Conservation (phyloP, 1,284 basidiomycete genomes). For the Golubevia sp. region DNA sequence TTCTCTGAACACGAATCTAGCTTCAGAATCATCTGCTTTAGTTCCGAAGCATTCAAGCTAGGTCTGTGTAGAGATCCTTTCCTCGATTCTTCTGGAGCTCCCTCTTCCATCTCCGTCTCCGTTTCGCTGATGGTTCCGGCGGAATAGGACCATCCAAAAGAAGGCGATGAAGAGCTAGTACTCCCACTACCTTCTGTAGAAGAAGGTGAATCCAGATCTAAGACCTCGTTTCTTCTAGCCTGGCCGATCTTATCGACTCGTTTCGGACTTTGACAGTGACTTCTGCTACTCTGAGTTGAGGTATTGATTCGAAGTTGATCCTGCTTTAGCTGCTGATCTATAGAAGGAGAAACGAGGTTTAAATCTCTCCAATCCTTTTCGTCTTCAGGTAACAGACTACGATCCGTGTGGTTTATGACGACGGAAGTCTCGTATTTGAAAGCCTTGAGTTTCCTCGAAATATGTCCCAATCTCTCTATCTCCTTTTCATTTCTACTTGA, state of each 20-base stretch:
- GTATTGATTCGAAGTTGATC: constrained; percentile 10
- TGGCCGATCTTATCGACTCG: background rate
- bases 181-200: background rate
- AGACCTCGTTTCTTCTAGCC: constrained; percentile 9
- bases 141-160: background rate
- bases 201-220: constrained; percentile 9
- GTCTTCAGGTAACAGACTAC: constrained; percentile 16
- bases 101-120: background rate
- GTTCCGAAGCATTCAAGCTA: background rate
- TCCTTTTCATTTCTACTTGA: background rate
- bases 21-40: background rate
- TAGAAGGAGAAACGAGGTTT: constrained; percentile 28
- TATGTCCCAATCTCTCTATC: background rate
- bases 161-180: too few species aligned
- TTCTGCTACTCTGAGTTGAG: constrained; percentile 2
- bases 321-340: background rate
- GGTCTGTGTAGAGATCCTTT: too few species aligned
- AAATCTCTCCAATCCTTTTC: constrained; percentile 34
- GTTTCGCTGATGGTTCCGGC: background rate
- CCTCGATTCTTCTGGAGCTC: background rate
- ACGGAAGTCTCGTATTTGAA: constrained; percentile 26
- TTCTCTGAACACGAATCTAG: background rate
- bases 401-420: constrained; percentile 41
- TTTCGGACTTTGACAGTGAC: background rate
- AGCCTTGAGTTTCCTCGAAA: background rate